Conservation (phyloP, 2,329 filamentous ascomycete genomes). For the Fusarium liriodendri region DNA sequence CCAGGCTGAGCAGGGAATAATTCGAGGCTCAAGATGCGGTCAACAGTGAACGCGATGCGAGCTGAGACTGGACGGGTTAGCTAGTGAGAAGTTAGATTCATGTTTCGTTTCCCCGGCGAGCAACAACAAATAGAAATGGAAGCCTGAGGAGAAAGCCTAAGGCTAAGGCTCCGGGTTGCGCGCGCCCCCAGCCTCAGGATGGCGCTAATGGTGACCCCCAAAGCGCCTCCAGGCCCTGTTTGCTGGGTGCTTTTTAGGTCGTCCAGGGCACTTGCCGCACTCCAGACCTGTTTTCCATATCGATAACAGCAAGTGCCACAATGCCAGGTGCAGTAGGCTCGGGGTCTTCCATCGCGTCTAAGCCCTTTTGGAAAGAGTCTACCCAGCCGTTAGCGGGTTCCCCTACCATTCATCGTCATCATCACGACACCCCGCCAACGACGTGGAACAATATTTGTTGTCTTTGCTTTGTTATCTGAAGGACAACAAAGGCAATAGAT, state of each 20-base stretch:
- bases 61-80: constrained; percentile 13
- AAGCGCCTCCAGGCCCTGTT: background rate
- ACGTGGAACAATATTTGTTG: constrained; percentile 3
- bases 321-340: background rate
- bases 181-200: background rate
- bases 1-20: constrained; percentile 22
- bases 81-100: constrained; percentile 10
- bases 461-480: background rate
- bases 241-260: constrained; percentile 2
- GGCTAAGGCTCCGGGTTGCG: background rate
- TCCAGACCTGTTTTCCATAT: constrained; percentile 15
- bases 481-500: background rate
- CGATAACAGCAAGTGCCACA: constrained; percentile 18
- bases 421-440: constrained; percentile 7
- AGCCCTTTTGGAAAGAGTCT: constrained; percentile 11
- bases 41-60: constrained; percentile 7
- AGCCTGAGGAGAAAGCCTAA: constrained; percentile 26
- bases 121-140: constrained; percentile 17
- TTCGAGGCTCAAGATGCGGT: constrained; percentile 30
- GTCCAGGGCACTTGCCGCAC: background rate
- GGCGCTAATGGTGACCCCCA: background rate
- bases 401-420: constrained; percentile 5
- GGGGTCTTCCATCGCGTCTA: constrained; percentile 10
- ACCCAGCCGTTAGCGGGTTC: background rate
- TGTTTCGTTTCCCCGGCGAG: constrained; percentile 24